A percentile compares a stretch with the other conserved stretches of the same genome.
phyloP scores from a whole-genome alignment of 495 filamentous ascomycete species.

The Penicillium waksmanii region DNA sequence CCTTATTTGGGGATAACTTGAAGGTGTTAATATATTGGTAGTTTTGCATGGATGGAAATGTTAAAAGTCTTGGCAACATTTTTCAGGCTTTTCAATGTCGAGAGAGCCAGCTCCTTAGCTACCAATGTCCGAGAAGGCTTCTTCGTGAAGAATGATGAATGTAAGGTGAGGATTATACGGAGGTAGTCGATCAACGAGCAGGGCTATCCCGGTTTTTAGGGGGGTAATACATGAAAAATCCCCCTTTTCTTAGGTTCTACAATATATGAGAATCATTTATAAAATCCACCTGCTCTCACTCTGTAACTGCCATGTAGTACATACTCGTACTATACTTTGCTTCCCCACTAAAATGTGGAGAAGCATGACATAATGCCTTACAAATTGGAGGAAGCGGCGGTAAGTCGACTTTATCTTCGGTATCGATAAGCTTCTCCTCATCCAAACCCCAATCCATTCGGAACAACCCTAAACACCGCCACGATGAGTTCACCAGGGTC shows the following conservation, averaged over 20 bases:
- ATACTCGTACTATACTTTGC: not conserved
- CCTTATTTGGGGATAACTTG: too few relatives aligned
- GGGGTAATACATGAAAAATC: too few relatives aligned
- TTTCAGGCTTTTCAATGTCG: slow-evolving; percentile 5
- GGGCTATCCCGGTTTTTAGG: too few relatives aligned
- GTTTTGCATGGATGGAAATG: slow-evolving; percentile 16
- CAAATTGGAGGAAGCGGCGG: not conserved
- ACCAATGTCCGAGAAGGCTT: slow-evolving; percentile 9
- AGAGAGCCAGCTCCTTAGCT: not conserved
- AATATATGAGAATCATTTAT: not conserved
- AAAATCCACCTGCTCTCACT: not conserved
- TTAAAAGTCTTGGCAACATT: slow-evolving; percentile 8
- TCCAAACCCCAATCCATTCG: slow-evolving; percentile 6
- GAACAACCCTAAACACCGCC: not conserved
- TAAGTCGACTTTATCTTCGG: not conserved
- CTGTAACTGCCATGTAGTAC: not conserved
- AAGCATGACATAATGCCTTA: not conserved
- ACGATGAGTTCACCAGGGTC: slow-evolving; percentile 23
- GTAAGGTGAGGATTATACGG: slow-evolving; percentile 2
- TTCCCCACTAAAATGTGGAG: slow-evolving; percentile 3
- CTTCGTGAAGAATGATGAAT: slow-evolving; percentile 14
- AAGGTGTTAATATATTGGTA: not conserved
- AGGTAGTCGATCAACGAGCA: slow-evolving; percentile 1
- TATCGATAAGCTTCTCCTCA: slow-evolving; percentile 39
- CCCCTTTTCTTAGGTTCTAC: not conserved